Evolutionary conservation across 2,329 filamentous ascomycete genomes (phyloP).

Genomic region (Aureobasidium sp.): DNA sequence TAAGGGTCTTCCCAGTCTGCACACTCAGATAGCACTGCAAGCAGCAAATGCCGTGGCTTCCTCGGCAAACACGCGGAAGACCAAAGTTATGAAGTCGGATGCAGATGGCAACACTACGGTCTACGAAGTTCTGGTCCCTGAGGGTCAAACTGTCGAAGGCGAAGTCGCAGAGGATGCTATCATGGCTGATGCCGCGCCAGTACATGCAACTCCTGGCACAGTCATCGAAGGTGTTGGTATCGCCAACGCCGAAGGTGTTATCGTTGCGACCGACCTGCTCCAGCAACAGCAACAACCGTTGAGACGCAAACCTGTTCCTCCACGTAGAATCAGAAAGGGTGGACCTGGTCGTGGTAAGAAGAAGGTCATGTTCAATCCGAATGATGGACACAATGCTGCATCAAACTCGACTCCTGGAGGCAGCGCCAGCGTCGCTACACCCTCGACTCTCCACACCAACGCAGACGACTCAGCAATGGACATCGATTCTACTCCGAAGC

Average conservation of each 20-base stretch:
- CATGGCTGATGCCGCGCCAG: constrained; percentile 34
- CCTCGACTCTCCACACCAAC: constrained; percentile 27
- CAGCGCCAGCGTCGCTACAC: constrained; percentile 22
- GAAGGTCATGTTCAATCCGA: constrained; percentile 52
- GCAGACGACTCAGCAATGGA: constrained; percentile 35
- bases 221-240: constrained; percentile 51
- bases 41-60: constrained; percentile 12
- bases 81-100: constrained; percentile 71
- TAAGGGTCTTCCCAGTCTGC: constrained; percentile 48
- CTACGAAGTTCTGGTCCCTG: constrained; percentile 72
- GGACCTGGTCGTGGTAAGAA: constrained; percentile 74
- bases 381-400: constrained; percentile 31
- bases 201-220: constrained; percentile 49
- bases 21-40: constrained; percentile 26
- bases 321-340: constrained; percentile 69
- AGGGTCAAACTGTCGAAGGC: constrained; percentile 71
- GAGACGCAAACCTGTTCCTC: constrained; percentile 61
- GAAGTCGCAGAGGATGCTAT: constrained; percentile 59
- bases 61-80: constrained; percentile 55
- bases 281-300: constrained; percentile 42
- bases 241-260: constrained; percentile 52
- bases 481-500: constrained; percentile 27
- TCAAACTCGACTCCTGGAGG: constrained; percentile 29
- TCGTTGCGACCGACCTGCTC: constrained; percentile 41
- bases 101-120: constrained; percentile 73